Conservation (phyloP, 805 yeast genomes). For the Saccharomycopsis fermentans region DNA sequence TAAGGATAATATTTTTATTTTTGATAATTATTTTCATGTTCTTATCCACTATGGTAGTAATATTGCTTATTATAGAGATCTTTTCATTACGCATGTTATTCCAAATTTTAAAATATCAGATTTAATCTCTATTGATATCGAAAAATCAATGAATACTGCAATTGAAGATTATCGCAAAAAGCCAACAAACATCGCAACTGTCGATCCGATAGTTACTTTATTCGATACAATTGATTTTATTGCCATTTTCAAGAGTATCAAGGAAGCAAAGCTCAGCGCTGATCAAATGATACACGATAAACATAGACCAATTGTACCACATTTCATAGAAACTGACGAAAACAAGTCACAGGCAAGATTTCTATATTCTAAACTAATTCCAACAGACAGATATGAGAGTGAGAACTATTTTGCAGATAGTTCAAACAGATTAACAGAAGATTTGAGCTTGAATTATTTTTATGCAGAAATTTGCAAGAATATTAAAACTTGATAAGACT, state of each 20-base stretch:
- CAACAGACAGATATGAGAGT: conserved; percentile 19
- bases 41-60: conserved; percentile 21
- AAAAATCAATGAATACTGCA: conserved; percentile 24
- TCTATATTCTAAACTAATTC: conserved; percentile 37
- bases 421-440: conserved; percentile 15
- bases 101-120: neutral
- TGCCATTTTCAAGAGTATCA: neutral
- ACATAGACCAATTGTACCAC: conserved; percentile 34
- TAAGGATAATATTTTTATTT: conserved; percentile 19
- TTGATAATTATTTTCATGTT: conserved; percentile 23
- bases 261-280: neutral
- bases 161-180: conserved; percentile 25
- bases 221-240: conserved; percentile 3
- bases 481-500: neutral
- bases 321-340: conserved; percentile 39
- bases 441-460: conserved; percentile 15
- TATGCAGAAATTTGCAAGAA: conserved; percentile 6
- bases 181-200: neutral
- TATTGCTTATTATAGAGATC: conserved; percentile 10
- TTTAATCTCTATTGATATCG: neutral
- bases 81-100: conserved; percentile 1
- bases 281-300: conserved; percentile 19
- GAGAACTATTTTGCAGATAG: neutral
- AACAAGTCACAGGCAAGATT: conserved; percentile 42
- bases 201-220: neutral